Conservation (phyloP, 2,329 filamentous ascomycete genomes). For the Colletotrichum zoysiae region DNA sequence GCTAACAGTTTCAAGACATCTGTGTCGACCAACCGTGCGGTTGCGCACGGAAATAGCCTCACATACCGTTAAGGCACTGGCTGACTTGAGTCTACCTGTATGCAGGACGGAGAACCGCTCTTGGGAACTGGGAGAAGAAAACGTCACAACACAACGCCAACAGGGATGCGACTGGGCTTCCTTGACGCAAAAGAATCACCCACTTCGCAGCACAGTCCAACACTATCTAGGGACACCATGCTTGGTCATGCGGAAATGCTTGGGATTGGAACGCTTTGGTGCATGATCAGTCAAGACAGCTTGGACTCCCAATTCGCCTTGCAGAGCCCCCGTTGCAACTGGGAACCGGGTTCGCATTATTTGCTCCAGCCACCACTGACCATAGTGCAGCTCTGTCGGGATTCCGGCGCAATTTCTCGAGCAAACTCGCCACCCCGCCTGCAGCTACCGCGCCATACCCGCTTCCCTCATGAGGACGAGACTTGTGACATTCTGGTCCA, state of each 20-base stretch:
- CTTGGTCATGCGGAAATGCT: background rate
- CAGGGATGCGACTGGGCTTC: background rate
- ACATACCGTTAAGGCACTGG: background rate
- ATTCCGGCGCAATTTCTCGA: background rate
- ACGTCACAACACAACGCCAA: too few species aligned
- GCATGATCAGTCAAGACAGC: constrained; percentile 3
- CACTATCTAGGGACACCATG: background rate
- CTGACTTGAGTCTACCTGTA: background rate
- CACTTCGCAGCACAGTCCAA: background rate
- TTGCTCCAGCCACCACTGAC: background rate
- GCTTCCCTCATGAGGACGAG: background rate
- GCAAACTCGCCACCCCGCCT: background rate
- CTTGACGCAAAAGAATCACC: background rate
- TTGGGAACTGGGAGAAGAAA: background rate
- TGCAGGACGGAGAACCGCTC: background rate
- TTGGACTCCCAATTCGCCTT: background rate
- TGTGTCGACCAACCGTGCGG: constrained; percentile 26
- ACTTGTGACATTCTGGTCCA: background rate
- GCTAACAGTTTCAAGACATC: constrained; percentile 25
- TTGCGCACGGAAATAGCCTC: constrained; percentile 33
- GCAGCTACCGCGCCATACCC: background rate
- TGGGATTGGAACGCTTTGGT: background rate
- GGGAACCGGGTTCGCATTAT: background rate
- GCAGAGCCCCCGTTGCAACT: background rate
- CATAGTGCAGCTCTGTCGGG: background rate